These are phyloP conservation scores for Lepidium sativum DNA, from an alignment of 345 rosid species.

Conservation along the genomic window DNA sequence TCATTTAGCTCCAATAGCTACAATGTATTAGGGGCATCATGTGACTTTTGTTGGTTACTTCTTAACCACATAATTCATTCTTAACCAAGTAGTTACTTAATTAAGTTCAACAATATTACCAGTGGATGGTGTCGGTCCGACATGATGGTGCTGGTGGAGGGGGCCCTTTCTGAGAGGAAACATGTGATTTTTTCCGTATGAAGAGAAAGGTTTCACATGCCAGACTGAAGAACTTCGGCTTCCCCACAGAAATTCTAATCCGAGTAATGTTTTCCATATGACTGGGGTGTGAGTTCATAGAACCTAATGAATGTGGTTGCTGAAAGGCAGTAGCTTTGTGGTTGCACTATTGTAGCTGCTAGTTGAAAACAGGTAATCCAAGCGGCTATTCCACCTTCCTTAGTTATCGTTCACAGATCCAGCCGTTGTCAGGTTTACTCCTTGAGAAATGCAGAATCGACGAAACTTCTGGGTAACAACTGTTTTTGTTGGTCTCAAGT, in stretches of 20 bases:
- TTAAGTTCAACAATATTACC: too few relatives aligned
- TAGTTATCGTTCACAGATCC: slow-evolving; percentile 46
- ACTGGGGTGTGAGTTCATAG: slow-evolving; percentile 22
- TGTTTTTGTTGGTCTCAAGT: slow-evolving; percentile 37
- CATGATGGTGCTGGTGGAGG: slow-evolving; percentile 45
- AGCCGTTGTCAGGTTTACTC: slow-evolving; percentile 31
- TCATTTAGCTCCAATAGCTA: too few relatives aligned
- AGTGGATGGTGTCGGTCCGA: slow-evolving; percentile 91
- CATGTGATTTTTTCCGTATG: slow-evolving; percentile 38
- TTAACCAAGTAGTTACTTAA: too few relatives aligned
- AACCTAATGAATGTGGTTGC: slow-evolving; percentile 38
- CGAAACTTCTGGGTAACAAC: slow-evolving; percentile 40
- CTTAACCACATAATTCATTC: too few relatives aligned
- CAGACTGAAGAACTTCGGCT: slow-evolving; percentile 45
- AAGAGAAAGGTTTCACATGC: slow-evolving; percentile 46
- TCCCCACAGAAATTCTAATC: slow-evolving; percentile 29
- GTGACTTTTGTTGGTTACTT: too few relatives aligned
- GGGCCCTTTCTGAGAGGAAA: slow-evolving; percentile 36
- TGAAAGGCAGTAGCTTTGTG: slow-evolving; percentile 35
- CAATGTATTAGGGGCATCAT: too few relatives aligned
- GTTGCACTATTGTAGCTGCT: slow-evolving; percentile 24
- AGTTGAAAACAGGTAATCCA: slow-evolving; percentile 35
- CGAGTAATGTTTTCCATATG: slow-evolving; percentile 15
- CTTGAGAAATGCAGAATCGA: slow-evolving; percentile 38
- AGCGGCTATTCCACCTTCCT: slow-evolving; percentile 30